phyloP scores from a whole-genome alignment of 768 basidiomycete species.

The Collybia nuda region DNA sequence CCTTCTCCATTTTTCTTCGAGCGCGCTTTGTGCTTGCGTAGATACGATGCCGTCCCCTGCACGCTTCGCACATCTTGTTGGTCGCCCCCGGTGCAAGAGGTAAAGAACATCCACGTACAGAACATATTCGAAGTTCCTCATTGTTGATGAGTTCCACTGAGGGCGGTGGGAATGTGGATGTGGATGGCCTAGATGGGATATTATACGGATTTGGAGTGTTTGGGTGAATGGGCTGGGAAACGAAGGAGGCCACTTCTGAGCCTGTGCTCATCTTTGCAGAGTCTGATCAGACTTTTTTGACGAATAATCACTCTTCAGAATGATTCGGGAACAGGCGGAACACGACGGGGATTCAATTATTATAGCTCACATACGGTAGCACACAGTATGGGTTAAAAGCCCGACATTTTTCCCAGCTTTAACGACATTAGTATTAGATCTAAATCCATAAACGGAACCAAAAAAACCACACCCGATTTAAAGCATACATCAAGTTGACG shows the following conservation, averaged over 20 bases:
- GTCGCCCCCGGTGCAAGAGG: conserved; percentile 21
- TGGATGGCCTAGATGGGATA: neutral
- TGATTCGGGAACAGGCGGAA: neutral
- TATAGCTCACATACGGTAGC: too few species aligned
- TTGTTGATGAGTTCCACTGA: neutral
- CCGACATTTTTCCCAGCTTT: too few species aligned
- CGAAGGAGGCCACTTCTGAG: neutral
- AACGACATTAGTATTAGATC: too few species aligned
- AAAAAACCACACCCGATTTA: too few species aligned
- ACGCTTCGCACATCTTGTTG: conserved; percentile 54
- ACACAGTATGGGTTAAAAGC: too few species aligned
- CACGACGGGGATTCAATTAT: neutral
- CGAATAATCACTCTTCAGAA: neutral
- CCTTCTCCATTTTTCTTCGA: conserved; percentile 51
- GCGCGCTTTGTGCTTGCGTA: conserved; percentile 53
- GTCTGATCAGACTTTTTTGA: conserved; percentile 3
- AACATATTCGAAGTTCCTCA: conserved; percentile 28
- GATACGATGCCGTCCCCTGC: conserved; percentile 47
- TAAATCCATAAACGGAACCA: too few species aligned
- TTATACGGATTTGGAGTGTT: neutral
- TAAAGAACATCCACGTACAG: conserved; percentile 44
- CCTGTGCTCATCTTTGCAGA: conserved; percentile 3
- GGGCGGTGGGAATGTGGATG: neutral
- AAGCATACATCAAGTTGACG: too few species aligned
- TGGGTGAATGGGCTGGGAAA: conserved; percentile 2